These are phyloP conservation scores for Aspergillus amoenus DNA, from an alignment of 2,329 filamentous ascomycete genomes.

Conservation along the genomic window DNA sequence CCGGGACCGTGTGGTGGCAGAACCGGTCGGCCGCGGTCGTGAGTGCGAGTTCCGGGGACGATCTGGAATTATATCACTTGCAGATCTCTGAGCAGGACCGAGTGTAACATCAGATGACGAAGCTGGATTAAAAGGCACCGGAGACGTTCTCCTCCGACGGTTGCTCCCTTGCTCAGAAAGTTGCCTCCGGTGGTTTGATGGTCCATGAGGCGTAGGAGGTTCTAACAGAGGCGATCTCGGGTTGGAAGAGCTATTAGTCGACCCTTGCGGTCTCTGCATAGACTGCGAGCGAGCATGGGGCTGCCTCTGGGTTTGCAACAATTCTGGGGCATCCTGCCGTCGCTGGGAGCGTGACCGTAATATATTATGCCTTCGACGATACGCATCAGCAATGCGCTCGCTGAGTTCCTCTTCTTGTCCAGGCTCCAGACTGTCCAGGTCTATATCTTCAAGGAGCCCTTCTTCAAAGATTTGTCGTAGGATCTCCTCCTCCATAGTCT, in stretches of 20 bases:
- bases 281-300: slow-evolving; percentile 33
- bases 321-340: slow-evolving; percentile 37
- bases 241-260: slow-evolving; percentile 26
- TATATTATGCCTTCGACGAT: slow-evolving; percentile 70
- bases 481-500: slow-evolving; percentile 81
- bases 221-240: slow-evolving; percentile 37
- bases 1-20: slow-evolving; percentile 26
- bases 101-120: slow-evolving; percentile 37
- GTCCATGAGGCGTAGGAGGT: slow-evolving; percentile 23
- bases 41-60: slow-evolving; percentile 28
- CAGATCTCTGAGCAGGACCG: slow-evolving; percentile 33
- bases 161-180: slow-evolving; percentile 36
- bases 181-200: slow-evolving; percentile 32
- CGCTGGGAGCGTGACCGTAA: slow-evolving; percentile 40
- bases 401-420: slow-evolving; percentile 86
- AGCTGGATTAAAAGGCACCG: slow-evolving; percentile 30
- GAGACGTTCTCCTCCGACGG: slow-evolving; percentile 35
- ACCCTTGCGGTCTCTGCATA: slow-evolving; percentile 23
- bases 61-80: slow-evolving; percentile 38
- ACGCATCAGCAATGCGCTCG: slow-evolving; percentile 85
- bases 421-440: slow-evolving; percentile 81
- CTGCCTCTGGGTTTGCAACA: slow-evolving; percentile 30
- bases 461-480: slow-evolving; percentile 85
- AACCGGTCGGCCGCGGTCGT: slow-evolving; percentile 24
- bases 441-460: slow-evolving; percentile 81